Base-by-base conservation (phyloP, 495 filamentous ascomycete genomes). In the Trichoderma gamsii region DNA sequence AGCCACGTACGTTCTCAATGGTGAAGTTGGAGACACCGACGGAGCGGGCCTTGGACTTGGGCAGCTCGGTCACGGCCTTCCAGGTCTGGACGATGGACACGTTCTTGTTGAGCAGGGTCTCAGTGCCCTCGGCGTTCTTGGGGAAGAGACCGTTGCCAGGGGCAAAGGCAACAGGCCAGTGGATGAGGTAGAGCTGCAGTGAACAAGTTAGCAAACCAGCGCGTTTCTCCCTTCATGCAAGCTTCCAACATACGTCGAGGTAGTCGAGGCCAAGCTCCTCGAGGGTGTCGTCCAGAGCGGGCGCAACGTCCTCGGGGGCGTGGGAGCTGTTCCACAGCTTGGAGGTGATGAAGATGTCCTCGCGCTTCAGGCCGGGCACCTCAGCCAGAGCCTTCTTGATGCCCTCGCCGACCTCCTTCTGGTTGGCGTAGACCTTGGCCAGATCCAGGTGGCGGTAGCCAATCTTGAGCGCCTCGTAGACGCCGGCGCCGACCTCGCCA, bases 401-500 rank as follows among this genome's bases (percentile, higher is more conserved):
- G 32, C 80, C 81, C 67, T 75, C 70, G 25, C 81, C 81, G 1
- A 80, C 81, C 56, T 78, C 73, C 35, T 72, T 72, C 70, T 81
- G 77, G 72, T 83, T 83, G 35, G 72, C 74, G 70, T 84, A 84
- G 69, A 75, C 73, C 72, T 76, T 74, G 13, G 80, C 82, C 65
- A 76, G 77, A 71, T 83, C 82, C 59, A 84, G 81, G 71, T 82
- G 78, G 16, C 79, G 73, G 71, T 82, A 84, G 15, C 82, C 81
- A 18, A 78, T 68, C 72, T 81, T 77, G 65, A 84, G 78, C 23
- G 82, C 81, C 51, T 75, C 76, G 21, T 66, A 66, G 27, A 69
- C 68, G 29, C 63, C 63, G 23, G 90, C 85, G 64, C 88, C 87
- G 71, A 86, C 87, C 65, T 82, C 87, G 46, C 86, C 84, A 52